Evolutionary conservation across 2,329 filamentous ascomycete genomes (phyloP).

Genomic region (Trichoderma semiorbis): DNA sequence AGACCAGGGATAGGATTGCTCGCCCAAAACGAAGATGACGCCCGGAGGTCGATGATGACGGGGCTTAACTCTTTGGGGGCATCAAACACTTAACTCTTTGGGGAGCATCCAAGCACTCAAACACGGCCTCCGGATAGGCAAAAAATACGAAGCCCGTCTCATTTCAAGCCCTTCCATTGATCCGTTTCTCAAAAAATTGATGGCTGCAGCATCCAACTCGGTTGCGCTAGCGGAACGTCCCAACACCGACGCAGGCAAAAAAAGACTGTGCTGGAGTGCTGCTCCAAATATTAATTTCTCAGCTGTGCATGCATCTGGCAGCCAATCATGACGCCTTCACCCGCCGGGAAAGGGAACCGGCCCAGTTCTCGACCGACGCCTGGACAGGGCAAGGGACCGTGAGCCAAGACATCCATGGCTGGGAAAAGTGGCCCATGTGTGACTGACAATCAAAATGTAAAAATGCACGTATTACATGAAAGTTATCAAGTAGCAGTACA

Average conservation of each 20-base stretch:
- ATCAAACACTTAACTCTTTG: not conserved
- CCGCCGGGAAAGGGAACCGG: slow-evolving; percentile 15
- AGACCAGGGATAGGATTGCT: not conserved
- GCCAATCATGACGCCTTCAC: slow-evolving; percentile 9
- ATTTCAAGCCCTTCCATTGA: not conserved
- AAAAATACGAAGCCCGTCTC: not conserved
- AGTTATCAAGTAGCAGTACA: not conserved
- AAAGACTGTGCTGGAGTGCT: not conserved
- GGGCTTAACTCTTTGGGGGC: not conserved
- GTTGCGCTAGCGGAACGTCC: not conserved
- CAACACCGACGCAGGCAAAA: not conserved
- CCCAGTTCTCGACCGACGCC: slow-evolving; percentile 4
- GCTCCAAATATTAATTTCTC: not conserved
- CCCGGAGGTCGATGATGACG: not conserved
- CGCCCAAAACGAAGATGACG: not conserved
- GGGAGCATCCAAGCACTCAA: not conserved
- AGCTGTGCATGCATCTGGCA: not conserved
- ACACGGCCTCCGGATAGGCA: not conserved
- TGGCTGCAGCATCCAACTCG: not conserved
- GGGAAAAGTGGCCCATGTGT: not conserved
- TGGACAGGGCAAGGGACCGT: not conserved
- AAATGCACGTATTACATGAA: not conserved
- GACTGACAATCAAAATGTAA: not conserved
- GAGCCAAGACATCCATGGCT: not conserved
- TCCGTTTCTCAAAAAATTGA: not conserved